A percentile compares a stretch with the other conserved stretches of the same genome.
phyloP scores from a whole-genome alignment of 768 basidiomycete species.

The Hypsizygus marmoreus region DNA sequence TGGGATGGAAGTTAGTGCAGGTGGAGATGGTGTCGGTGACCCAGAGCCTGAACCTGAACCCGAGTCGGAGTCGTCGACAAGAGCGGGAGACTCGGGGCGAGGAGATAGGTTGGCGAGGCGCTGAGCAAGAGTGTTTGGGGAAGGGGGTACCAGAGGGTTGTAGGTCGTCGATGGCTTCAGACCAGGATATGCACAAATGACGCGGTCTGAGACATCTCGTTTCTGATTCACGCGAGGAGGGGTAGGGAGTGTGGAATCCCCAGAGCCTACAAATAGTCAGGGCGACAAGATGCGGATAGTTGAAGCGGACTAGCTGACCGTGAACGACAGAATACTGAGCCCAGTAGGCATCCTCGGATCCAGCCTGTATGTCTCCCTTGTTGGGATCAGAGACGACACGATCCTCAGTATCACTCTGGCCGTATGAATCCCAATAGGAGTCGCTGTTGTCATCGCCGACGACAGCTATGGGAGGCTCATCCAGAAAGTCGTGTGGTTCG shows the following conservation, averaged over 20 bases:
- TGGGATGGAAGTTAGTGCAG: constrained; percentile 13
- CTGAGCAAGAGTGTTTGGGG: constrained; percentile 40
- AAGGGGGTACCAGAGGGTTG: constrained; percentile 44
- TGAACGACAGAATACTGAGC: constrained; percentile 71
- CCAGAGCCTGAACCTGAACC: constrained; percentile 21
- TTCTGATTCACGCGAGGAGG: constrained; percentile 35
- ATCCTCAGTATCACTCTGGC: constrained; percentile 32
- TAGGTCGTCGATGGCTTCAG: constrained; percentile 28
- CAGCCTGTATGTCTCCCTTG: constrained; percentile 23
- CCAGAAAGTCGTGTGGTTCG: constrained; percentile 34
- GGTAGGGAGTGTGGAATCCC: constrained; percentile 70
- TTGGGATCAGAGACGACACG: constrained; percentile 13
- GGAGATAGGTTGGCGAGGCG: constrained; percentile 39
- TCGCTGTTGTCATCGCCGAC: constrained; percentile 49
- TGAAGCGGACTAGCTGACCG: constrained; percentile 41
- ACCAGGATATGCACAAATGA: constrained; percentile 33
- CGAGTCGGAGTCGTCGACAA: constrained; percentile 24
- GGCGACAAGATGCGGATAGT: constrained; percentile 3
- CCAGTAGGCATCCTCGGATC: constrained; percentile 71
- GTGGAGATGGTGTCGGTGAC: constrained; percentile 9
- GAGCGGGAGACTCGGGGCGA: constrained; percentile 23
- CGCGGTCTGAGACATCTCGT: constrained; percentile 26
- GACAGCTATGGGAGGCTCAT: constrained; percentile 21
- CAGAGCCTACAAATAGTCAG: constrained; percentile 50
- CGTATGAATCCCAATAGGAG: constrained; percentile 73